Percentiles rank a stretch among this genome's conserved stretches.
Evolutionary conservation across 2,329 filamentous ascomycete genomes (phyloP).

Genomic region (Paecilomyces sp.): DNA sequence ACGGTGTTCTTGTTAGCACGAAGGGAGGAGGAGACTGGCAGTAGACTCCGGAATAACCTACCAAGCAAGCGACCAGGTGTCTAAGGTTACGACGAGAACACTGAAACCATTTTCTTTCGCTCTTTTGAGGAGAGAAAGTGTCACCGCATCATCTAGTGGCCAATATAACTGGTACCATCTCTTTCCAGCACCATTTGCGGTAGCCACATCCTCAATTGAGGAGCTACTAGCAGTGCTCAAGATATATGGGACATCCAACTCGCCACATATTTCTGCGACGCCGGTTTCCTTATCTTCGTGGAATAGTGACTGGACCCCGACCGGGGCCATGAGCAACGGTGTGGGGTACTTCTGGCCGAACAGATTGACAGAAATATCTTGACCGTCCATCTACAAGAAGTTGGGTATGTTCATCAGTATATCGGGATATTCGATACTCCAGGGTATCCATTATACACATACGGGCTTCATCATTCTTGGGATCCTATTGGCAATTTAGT

Average conservation of each 20-base stretch:
- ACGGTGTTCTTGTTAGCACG: background rate
- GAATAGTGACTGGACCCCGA: slow-evolving; percentile 63
- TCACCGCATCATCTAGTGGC: slow-evolving; percentile 60
- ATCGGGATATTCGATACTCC: slow-evolving; percentile 8
- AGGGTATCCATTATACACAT: background rate
- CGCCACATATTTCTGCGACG: slow-evolving; percentile 54
- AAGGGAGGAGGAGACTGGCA: background rate
- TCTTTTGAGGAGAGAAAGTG: slow-evolving; percentile 53
- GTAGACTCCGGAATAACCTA: background rate
- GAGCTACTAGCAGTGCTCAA: slow-evolving; percentile 59
- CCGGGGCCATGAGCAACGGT: slow-evolving; percentile 58
- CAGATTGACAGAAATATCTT: slow-evolving; percentile 46
- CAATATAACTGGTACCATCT: slow-evolving; percentile 73
- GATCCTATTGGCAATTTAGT: slow-evolving; percentile 33
- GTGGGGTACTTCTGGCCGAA: slow-evolving; percentile 44
- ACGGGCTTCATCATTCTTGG: slow-evolving; percentile 43
- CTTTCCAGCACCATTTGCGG: slow-evolving; percentile 49
- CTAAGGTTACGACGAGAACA: slow-evolving; percentile 64
- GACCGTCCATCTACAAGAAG: slow-evolving; percentile 19
- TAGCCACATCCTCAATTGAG: slow-evolving; percentile 60
- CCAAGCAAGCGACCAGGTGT: slow-evolving; percentile 64
- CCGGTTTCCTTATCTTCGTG: slow-evolving; percentile 60
- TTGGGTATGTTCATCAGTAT: background rate
- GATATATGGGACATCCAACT: slow-evolving; percentile 58
- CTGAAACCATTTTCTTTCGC: slow-evolving; percentile 57